phyloP scores from a whole-genome alignment of 83 land plant genomes.

The Diphasiastrum complanatum region DNA sequence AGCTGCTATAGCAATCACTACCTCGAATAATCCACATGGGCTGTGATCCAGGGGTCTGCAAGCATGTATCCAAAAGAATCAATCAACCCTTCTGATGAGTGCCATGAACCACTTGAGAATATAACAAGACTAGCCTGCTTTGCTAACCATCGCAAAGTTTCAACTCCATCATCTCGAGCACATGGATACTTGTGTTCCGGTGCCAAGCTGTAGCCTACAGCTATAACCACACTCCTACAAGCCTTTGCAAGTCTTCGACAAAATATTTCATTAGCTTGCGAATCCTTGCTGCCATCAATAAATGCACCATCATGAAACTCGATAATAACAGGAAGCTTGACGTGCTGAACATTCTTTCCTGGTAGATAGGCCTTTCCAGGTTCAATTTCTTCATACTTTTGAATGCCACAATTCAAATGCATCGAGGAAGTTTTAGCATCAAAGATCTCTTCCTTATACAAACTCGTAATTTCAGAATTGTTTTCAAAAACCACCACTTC shows the following conservation, averaged over 20 bases:
- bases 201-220: conserved; percentile 6
- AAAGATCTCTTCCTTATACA: background rate
- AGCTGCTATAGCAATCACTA: no score
- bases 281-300: conserved; percentile 14
- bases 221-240: conserved; percentile 6
- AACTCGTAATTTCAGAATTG: background rate
- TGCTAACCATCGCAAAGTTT: background rate
- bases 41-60: no score
- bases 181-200: conserved; percentile 10
- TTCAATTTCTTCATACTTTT: background rate
- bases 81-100: background rate
- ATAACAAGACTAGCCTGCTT: conserved; percentile 8
- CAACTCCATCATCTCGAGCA: conserved; percentile 9
- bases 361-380: background rate
- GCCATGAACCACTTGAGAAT: background rate
- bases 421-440: background rate
- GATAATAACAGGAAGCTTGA: conserved; percentile 5
- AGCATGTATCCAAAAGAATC: conserved; percentile 5
- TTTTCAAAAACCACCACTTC: background rate
- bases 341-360: background rate
- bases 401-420: background rate
- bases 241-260: conserved; percentile 14
- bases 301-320: conserved; percentile 14
- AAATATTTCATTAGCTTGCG: conserved; percentile 2
- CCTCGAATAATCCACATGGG: conserved; percentile 3